Conservation (phyloP, 2,329 filamentous ascomycete species). For the Fusarium sp. region DNA sequence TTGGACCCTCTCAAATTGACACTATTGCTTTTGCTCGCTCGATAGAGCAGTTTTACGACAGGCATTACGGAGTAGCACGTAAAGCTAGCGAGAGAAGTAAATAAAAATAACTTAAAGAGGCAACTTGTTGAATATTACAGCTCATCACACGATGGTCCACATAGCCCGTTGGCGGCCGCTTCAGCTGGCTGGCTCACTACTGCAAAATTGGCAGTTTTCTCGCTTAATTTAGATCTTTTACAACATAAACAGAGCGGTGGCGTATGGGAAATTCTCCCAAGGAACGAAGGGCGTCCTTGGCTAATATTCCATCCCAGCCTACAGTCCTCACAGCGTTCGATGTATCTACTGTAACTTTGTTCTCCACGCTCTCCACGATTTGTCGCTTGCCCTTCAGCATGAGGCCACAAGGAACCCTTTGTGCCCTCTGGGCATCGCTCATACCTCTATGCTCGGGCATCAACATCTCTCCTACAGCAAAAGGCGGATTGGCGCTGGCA, state of each 20-base stretch:
- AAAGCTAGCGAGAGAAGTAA: neutral
- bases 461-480: neutral
- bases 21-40: neutral
- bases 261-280: neutral
- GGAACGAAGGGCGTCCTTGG: fast-evolving
- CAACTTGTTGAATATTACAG: neutral
- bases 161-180: neutral
- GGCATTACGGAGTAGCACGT: neutral
- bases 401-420: neutral
- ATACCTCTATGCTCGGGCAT: neutral
- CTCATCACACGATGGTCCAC: neutral
- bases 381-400: neutral
- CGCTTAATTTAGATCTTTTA: neutral
- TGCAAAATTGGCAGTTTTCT: neutral
- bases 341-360: fast-evolving
- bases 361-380: neutral
- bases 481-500: neutral
- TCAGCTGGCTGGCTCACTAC: neutral
- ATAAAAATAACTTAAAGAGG: neutral
- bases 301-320: fast-evolving
- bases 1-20: neutral
- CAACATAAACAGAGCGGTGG: neutral
- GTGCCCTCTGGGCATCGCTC: neutral
- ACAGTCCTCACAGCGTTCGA: fast-evolving
- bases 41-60: fast-evolving